phyloP scores from a whole-genome alignment of 495 filamentous ascomycete genomes.

The Aeminium ludgeri region DNA sequence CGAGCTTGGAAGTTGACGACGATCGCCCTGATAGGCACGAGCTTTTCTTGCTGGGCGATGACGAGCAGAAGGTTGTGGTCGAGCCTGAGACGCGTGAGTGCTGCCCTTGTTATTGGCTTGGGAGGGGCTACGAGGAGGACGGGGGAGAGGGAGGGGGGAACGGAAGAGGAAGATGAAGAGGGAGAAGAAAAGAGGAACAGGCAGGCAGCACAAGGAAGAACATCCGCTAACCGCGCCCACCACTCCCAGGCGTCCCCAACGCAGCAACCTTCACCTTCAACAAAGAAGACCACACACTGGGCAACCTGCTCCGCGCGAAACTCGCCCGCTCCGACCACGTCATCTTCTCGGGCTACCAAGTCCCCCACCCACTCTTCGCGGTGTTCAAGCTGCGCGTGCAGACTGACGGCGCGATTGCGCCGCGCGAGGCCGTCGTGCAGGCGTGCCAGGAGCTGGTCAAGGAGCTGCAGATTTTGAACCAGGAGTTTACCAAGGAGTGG shows the following conservation, averaged over 20 bases:
- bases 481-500: conserved; percentile 89
- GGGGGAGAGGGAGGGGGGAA: too few species aligned
- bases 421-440: conserved; percentile 67
- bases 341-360: conserved; percentile 72
- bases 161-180: too few species aligned
- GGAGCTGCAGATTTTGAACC: conserved; percentile 55
- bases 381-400: conserved; percentile 78
- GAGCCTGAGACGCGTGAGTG: conserved; percentile 72
- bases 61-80: conserved; percentile 84
- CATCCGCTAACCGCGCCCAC: too few species aligned
- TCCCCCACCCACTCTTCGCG: conserved; percentile 65
- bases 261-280: conserved; percentile 79
- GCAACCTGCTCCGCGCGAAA: conserved; percentile 67
- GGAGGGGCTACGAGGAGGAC: too few species aligned
- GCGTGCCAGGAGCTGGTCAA: conserved; percentile 63
- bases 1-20: too few species aligned
- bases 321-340: conserved; percentile 67
- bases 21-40: conserved; percentile 68
- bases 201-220: too few species aligned
- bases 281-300: conserved; percentile 95
- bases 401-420: conserved; percentile 74
- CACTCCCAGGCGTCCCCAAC: conserved; percentile 61
- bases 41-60: conserved; percentile 66
- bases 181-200: too few species aligned
- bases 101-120: too few species aligned